phyloP scores from a whole-genome alignment of 2,329 filamentous ascomycete species.

The Alternaria dauci region DNA sequence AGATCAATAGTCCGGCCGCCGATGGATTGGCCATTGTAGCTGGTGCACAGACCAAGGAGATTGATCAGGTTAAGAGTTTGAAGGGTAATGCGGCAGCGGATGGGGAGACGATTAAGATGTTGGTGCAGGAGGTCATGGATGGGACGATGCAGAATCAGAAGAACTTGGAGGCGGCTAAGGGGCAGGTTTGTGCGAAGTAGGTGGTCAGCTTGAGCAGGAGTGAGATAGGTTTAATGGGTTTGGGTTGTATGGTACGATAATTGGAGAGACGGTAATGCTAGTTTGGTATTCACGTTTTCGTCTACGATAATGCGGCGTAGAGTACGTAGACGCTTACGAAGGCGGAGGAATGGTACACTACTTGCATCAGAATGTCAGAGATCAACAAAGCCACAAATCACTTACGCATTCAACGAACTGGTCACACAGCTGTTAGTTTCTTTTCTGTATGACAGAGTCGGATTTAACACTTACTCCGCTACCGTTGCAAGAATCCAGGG shows the following conservation, averaged over 20 bases:
- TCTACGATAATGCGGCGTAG: background rate
- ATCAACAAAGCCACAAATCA: background rate
- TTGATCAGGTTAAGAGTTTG: conserved; percentile 22
- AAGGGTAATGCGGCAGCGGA: conserved; percentile 12
- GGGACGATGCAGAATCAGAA: conserved; percentile 29
- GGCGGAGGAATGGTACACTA: background rate
- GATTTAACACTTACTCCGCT: background rate
- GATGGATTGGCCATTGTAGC: conserved; percentile 26
- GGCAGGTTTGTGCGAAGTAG: background rate
- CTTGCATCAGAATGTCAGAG: background rate
- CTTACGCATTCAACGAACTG: background rate
- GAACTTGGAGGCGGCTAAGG: conserved; percentile 22
- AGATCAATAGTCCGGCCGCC: conserved; percentile 25
- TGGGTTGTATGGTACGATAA: background rate
- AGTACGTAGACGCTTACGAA: background rate
- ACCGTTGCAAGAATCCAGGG: background rate
- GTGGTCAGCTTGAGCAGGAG: background rate
- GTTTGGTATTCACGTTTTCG: background rate
- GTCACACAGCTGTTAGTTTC: background rate
- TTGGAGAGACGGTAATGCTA: background rate
- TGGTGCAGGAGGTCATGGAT: conserved; percentile 26
- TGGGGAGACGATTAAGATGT: conserved; percentile 13
- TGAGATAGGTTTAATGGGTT: too few species aligned
- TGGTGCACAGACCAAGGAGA: conserved; percentile 26
- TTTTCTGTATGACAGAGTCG: too few species aligned